Evolutionary conservation across 805 yeast species (phyloP).

Genomic region (Hanseniaspora occidentalis): DNA sequence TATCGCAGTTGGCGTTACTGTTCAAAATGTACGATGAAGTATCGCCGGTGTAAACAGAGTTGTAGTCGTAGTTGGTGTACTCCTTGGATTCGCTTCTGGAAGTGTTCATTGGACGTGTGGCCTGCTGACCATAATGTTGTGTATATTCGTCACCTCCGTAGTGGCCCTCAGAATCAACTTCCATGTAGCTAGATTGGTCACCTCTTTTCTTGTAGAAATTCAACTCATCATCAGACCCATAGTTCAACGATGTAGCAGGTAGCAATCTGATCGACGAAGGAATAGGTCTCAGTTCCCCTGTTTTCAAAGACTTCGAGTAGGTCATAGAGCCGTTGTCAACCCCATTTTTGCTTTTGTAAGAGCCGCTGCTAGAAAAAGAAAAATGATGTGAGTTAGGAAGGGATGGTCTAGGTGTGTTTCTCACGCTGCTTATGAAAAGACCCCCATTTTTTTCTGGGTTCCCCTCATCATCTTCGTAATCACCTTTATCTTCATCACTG

Average conservation of each 20-base stretch:
- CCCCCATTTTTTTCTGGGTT: constrained; percentile 59
- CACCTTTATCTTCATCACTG: constrained; percentile 11
- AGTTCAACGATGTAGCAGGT: constrained; percentile 80
- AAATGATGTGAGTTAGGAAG: not conserved
- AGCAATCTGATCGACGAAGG: constrained; percentile 58
- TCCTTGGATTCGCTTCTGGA: constrained; percentile 65
- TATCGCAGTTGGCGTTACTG: constrained; percentile 21
- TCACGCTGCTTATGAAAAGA: constrained; percentile 36
- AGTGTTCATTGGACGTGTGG: constrained; percentile 44
- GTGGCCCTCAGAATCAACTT: too few relatives aligned
- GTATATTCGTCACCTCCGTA: too few relatives aligned
- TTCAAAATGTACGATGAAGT: constrained; percentile 23
- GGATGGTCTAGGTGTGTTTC: constrained; percentile 11
- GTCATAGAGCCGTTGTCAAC: too few relatives aligned
- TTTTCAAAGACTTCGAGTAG: constrained; percentile 9
- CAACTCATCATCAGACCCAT: constrained; percentile 46
- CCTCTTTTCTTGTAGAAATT: constrained; percentile 6
- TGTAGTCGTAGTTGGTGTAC: constrained; percentile 46
- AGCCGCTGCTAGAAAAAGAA: too few relatives aligned
- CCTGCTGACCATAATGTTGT: too few relatives aligned
- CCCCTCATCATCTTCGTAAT: constrained; percentile 24
- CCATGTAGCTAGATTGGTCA: constrained; percentile 27
- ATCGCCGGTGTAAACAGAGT: constrained; percentile 55
- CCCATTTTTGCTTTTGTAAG: too few relatives aligned
- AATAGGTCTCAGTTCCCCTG: constrained; percentile 1